Conservation (phyloP, 306 rosid genomes). For the Begonia peltatifolia region DNA sequence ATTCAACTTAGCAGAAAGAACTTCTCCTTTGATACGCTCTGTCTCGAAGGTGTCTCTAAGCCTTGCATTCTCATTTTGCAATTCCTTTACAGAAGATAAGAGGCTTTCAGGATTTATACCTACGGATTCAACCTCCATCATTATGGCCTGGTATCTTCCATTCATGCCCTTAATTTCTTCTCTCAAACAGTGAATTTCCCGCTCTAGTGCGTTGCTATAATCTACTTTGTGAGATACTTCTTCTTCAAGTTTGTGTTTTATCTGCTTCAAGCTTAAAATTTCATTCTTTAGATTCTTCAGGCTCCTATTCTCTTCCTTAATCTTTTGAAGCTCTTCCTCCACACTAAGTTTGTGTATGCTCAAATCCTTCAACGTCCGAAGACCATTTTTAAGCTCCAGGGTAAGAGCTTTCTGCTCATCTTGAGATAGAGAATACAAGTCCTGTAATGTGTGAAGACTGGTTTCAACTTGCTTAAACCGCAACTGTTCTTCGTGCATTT, state of each 20-base stretch:
- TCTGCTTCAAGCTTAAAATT: slow-evolving; percentile 56
- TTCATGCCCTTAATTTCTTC: slow-evolving; percentile 51
- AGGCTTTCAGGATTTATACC: slow-evolving; percentile 59
- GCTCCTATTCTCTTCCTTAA: slow-evolving; percentile 57
- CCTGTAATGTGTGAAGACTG: slow-evolving; percentile 59
- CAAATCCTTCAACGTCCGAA: slow-evolving; percentile 58
- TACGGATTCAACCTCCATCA: slow-evolving; percentile 50
- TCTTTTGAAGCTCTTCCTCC: slow-evolving; percentile 54
- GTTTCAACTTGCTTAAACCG: slow-evolving; percentile 61
- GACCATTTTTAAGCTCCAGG: slow-evolving; percentile 65
- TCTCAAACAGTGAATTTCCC: slow-evolving; percentile 44
- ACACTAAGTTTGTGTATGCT: slow-evolving; percentile 51
- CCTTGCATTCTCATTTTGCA: slow-evolving; percentile 52
- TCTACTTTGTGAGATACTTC: slow-evolving; percentile 47
- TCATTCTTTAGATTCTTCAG: slow-evolving; percentile 56
- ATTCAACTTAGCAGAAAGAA: slow-evolving; percentile 48
- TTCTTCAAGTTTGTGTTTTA: slow-evolving; percentile 73
- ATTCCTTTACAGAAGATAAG: slow-evolving; percentile 49
- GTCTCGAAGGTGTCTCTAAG: slow-evolving; percentile 44
- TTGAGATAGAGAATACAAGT: slow-evolving; percentile 57
- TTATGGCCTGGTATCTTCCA: slow-evolving; percentile 48
- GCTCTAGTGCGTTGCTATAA: slow-evolving; percentile 49
- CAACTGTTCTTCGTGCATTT: slow-evolving; percentile 63
- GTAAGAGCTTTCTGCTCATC: slow-evolving; percentile 82
- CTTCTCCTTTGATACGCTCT: slow-evolving; percentile 54